Percentiles rank a stretch among this genome's conserved stretches.
phyloP scores from a whole-genome alignment of 2,329 filamentous ascomycete genomes.

The Aspergillus sp. region DNA sequence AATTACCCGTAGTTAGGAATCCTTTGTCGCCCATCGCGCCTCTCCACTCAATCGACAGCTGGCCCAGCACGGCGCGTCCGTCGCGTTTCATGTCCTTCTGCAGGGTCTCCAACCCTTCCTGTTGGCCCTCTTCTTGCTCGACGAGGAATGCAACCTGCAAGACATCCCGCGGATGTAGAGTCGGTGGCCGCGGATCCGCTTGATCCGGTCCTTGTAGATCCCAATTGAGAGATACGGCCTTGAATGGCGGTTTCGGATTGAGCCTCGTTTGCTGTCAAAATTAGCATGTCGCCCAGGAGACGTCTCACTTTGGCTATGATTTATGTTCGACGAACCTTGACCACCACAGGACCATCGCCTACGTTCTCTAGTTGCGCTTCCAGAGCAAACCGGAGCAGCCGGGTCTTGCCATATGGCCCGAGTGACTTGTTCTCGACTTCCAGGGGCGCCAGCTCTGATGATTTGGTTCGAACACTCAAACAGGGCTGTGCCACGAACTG shows the following conservation, averaged over 20 bases:
- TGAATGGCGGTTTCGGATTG: slow-evolving; percentile 56
- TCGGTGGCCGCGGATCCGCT: slow-evolving; percentile 41
- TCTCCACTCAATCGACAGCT: slow-evolving; percentile 84
- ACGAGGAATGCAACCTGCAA: slow-evolving; percentile 66
- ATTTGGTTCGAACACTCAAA: slow-evolving; percentile 87
- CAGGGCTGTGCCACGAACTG: slow-evolving; percentile 93
- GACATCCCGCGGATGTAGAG: slow-evolving; percentile 63
- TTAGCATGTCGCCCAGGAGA: slow-evolving; percentile 5
- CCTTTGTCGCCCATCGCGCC: slow-evolving; percentile 87
- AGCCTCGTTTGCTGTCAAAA: slow-evolving; percentile 47
- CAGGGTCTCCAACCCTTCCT: slow-evolving; percentile 54
- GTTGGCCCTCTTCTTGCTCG: slow-evolving; percentile 54
- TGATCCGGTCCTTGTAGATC: slow-evolving; percentile 45
- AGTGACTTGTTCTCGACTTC: slow-evolving; percentile 49
- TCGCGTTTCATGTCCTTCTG: slow-evolving; percentile 52
- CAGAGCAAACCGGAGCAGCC: slow-evolving; percentile 65
- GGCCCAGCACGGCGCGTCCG: slow-evolving; percentile 68
- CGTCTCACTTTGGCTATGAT: neutral
- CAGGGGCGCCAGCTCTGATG: slow-evolving; percentile 61
- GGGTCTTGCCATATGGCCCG: slow-evolving; percentile 47
- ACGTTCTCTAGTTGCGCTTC: slow-evolving; percentile 97
- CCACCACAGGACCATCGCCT: slow-evolving; percentile 76
- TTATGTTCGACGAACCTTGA: slow-evolving; percentile 59
- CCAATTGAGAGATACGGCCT: slow-evolving; percentile 58
- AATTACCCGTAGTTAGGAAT: slow-evolving; percentile 81